Evolutionary conservation across 2,329 filamentous ascomycete species (phyloP).

Genomic region (Apiospora kogelbergensis): DNA sequence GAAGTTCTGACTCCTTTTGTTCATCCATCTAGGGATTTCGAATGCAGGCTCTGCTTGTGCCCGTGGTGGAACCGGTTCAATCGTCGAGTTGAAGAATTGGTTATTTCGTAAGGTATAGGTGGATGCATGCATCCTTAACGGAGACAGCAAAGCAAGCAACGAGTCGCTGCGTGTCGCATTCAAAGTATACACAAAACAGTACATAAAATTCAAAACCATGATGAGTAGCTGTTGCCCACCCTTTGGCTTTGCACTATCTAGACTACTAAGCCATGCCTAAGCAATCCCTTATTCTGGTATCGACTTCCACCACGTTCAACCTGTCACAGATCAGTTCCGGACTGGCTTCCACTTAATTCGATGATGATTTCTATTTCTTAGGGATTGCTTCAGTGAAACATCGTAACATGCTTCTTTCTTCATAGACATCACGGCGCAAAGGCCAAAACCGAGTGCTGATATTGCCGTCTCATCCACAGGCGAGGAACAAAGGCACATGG

Average conservation of each 20-base stretch:
- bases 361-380: background rate
- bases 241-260: background rate
- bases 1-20: background rate
- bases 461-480: background rate
- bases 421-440: background rate
- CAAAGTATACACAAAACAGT: background rate
- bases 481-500: background rate
- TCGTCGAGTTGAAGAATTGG: background rate
- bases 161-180: no score
- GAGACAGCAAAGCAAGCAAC: no score
- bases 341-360: background rate
- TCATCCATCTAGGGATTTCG: constrained; percentile 11
- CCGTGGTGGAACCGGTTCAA: background rate
- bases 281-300: no score
- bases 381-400: background rate
- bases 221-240: no score
- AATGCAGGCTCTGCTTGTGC: constrained; percentile 14
- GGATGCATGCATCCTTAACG: no score
- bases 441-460: background rate
- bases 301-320: no score
- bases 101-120: background rate
- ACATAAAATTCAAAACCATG: background rate
- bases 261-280: background rate
- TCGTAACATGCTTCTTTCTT: background rate
- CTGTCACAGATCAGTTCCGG: no score